Conservation (phyloP, 768 basidiomycete species). For the Brasilioporus rufonigricans region DNA sequence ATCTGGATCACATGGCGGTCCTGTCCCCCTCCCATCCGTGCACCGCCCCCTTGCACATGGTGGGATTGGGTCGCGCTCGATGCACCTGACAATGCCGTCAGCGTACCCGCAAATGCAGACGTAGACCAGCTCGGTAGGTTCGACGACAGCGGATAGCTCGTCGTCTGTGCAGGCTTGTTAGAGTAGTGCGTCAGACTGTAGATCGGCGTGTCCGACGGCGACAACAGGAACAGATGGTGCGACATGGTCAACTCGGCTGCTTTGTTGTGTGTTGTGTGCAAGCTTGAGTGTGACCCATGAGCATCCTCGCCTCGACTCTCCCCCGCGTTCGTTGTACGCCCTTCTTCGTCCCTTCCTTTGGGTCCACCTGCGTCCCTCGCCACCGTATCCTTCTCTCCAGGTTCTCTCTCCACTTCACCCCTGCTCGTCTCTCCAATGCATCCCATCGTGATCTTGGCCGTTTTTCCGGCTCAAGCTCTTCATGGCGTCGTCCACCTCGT, state of each 20-base stretch:
- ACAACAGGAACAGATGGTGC: slow-evolving; percentile 82
- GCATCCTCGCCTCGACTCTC: neutral
- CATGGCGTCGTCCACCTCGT: slow-evolving; percentile 30
- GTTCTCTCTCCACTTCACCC: slow-evolving; percentile 16
- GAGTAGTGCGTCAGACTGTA: slow-evolving; percentile 84
- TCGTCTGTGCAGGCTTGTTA: slow-evolving; percentile 61
- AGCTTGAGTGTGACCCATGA: neutral
- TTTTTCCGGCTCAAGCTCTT: slow-evolving; percentile 11
- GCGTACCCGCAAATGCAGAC: slow-evolving; percentile 85
- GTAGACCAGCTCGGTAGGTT: slow-evolving; percentile 91
- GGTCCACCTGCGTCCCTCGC: neutral
- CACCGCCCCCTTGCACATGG: slow-evolving; percentile 60
- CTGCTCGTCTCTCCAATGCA: slow-evolving; percentile 16
- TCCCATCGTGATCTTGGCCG: slow-evolving; percentile 21
- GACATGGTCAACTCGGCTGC: slow-evolving; percentile 59
- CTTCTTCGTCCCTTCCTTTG: neutral
- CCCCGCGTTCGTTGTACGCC: slow-evolving; percentile 11
- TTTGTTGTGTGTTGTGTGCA: slow-evolving; percentile 13
- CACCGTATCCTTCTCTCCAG: neutral
- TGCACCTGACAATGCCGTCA: slow-evolving; percentile 84
- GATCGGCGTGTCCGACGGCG: slow-evolving; percentile 83
- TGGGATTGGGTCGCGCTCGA: slow-evolving; percentile 65
- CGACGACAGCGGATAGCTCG: slow-evolving; percentile 67
- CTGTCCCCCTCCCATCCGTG: slow-evolving; percentile 75
- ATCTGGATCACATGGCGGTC: slow-evolving; percentile 97